Conservation (phyloP, 352 stramenopile genomes). For the Globisporangium alternatum region DNA sequence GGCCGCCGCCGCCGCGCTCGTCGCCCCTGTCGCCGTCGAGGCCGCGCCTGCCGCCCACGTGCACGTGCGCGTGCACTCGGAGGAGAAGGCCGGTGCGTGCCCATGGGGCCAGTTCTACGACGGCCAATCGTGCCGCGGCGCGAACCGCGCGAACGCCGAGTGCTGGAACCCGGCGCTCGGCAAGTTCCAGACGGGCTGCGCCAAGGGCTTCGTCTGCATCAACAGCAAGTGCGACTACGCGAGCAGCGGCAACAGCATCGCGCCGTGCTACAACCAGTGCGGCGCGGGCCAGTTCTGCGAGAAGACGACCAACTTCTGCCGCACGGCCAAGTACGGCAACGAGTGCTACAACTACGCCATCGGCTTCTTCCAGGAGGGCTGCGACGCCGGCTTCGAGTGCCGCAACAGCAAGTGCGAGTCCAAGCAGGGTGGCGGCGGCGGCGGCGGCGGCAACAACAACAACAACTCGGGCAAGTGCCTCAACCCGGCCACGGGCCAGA, state of each 20-base stretch:
- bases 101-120: conserved; percentile 3
- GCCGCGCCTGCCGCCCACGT: conserved; percentile 3
- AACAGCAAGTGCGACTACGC: conserved; percentile 8
- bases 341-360: conserved; percentile 17
- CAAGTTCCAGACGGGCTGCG: conserved; percentile 8
- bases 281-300: conserved; percentile 4
- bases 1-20: conserved; percentile 4
- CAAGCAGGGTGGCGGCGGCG: background rate
- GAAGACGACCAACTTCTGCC: conserved; percentile 13
- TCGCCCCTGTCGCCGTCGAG: background rate
- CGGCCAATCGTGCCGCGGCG: background rate
- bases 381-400: conserved; percentile 10
- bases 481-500: conserved; percentile 16
- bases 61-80: conserved; percentile 13
- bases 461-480: conserved; percentile 5
- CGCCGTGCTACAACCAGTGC: conserved; percentile 6
- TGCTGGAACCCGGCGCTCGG: background rate
- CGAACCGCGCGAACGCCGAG: background rate
- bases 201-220: conserved; percentile 5
- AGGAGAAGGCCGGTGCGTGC: conserved; percentile 8
- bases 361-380: conserved; percentile 11
- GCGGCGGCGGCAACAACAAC: background rate
- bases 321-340: conserved; percentile 1
- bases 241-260: background rate
- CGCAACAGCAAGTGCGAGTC: conserved; percentile 16